Base-by-base conservation (phyloP, 805 yeast genomes). In the Starmerella tilneyi region DNA sequence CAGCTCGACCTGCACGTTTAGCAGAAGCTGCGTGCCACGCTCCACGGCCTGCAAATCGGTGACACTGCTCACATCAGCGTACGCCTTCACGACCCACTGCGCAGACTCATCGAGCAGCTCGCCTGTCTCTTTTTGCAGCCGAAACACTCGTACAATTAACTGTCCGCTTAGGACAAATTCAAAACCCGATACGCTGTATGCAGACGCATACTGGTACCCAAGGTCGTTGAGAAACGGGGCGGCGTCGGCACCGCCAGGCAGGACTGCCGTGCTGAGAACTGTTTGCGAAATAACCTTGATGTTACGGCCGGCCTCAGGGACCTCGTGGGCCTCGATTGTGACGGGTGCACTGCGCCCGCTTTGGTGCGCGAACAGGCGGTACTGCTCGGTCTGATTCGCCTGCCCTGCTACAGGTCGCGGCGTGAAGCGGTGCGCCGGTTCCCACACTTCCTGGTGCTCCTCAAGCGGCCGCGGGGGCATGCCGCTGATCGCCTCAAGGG, bases 11-110 rank as follows among this genome's bases (percentile, higher is more conserved):
- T 83, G 84, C 31, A 85, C 63, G 37, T 63, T 67, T 38, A 76
- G 65, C 51, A 88, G 64, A 44, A 79, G 78, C 46, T 74, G 74
- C 4, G 79, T 75, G 1, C 85, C 84, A 45, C 71, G 72, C 45
- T 75, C 76, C 8, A 82, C 75, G 41, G 73, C 72, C 24, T 83
- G 88, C 34, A 86, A 71, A 61, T 84, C 94, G 3, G 88, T 81
- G 16, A 82, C 67, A 47, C 74, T 75, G 9, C 76, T 76, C 9
- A 84, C 79, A 54, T 83, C 79, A n/a, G 80, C 76, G 56, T 69
- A 79, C 9, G 80, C 78, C 59, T 76, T 78, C 4, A 84, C 66
- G 3, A 53, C 41, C 57, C 59, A 59, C 31, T 56, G 57, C 9
- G 51, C 56, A n/a, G 63, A 51, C 16, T 46, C 31, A 35, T 64